Percentiles rank a stretch among this genome's conserved stretches.
Evolutionary conservation across 345 rosid species (phyloP).

Genomic region (Murraya koenigii): DNA sequence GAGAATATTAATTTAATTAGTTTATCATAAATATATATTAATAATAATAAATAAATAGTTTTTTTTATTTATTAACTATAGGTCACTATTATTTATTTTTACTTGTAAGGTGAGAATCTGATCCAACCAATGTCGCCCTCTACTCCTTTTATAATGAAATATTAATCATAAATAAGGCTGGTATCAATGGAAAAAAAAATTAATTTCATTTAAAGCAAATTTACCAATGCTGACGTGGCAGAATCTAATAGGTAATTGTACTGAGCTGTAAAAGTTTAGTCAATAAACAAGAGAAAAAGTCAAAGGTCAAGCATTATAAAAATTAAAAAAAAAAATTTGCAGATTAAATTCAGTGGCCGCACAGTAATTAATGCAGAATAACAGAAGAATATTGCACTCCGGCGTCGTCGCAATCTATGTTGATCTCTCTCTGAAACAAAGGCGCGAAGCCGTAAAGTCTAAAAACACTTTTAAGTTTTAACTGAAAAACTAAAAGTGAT

Average conservation of each 20-base stretch:
- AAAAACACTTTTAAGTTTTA: not conserved
- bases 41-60: too few relatives aligned
- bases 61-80: too few relatives aligned
- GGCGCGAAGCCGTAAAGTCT: slow-evolving; percentile 25
- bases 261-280: not conserved
- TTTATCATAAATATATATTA: too few relatives aligned
- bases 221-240: not conserved
- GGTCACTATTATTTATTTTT: too few relatives aligned
- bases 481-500: not conserved
- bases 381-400: not conserved
- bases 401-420: slow-evolving; percentile 9
- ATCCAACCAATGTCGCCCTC: too few relatives aligned
- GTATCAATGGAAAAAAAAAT: too few relatives aligned
- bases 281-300: not conserved
- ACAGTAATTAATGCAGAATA: not conserved
- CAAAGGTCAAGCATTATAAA: not conserved
- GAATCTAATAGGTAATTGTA: not conserved
- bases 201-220: too few relatives aligned
- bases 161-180: too few relatives aligned
- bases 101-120: too few relatives aligned
- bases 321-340: not conserved
- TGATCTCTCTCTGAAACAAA: not conserved
- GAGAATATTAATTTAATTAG: too few relatives aligned
- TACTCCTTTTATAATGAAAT: too few relatives aligned
- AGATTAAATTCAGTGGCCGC: not conserved